phyloP scores from a whole-genome alignment of 257 asterid genomes.

The Solanum etuberosum region DNA sequence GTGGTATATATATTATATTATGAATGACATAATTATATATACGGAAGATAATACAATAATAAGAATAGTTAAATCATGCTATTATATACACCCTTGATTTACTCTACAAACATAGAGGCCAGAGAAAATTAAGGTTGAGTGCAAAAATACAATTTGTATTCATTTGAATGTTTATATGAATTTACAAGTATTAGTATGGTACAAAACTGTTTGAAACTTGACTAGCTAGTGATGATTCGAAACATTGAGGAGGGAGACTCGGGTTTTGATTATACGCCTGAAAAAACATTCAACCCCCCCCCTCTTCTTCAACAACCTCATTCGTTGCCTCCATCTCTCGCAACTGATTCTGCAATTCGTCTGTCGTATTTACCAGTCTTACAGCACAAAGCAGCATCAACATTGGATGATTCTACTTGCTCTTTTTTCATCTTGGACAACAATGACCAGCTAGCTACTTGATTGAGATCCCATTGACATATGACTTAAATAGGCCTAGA shows the following conservation, averaged over 20 bases:
- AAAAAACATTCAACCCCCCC: slow-evolving; percentile 12
- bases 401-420: slow-evolving; percentile 1
- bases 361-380: not conserved
- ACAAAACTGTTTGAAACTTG: not conserved
- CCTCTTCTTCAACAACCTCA: slow-evolving; percentile 5
- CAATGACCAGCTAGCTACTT: slow-evolving; percentile 20
- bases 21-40: no score
- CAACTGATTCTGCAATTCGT: slow-evolving; percentile 4
- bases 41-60: no score
- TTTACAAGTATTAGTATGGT: not conserved
- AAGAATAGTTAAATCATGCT: no score
- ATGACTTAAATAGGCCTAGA: slow-evolving; percentile 9
- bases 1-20: no score
- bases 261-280: slow-evolving; percentile 24
- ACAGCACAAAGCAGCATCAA: slow-evolving; percentile 9
- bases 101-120: no score
- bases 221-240: slow-evolving; percentile 18
- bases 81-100: no score
- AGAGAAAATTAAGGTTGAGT: no score
- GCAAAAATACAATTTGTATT: no score
- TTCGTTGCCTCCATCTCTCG: slow-evolving; percentile 23
- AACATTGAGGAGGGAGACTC: slow-evolving; percentile 29
- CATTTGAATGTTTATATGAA: not conserved
- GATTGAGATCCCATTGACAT: slow-evolving; percentile 7
- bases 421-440: slow-evolving; percentile 19